A percentile compares a stretch with the other conserved stretches of the same genome.
Conservation (phyloP, 306 rosid species). For the Cucurbita argyrosperma region DNA sequence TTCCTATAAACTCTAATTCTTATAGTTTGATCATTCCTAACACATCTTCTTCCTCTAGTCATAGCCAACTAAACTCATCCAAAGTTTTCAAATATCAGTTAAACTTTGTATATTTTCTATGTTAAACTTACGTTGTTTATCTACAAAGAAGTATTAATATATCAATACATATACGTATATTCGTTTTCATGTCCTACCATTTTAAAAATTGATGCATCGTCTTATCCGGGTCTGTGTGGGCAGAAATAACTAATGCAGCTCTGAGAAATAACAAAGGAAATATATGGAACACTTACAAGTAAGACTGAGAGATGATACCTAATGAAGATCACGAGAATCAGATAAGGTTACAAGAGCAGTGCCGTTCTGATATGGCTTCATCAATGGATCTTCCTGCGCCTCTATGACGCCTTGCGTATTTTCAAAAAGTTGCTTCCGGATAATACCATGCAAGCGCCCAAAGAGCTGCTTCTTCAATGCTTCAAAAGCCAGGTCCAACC, state of each 20-base stretch:
- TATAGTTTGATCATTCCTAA: too few relatives aligned
- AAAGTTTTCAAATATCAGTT: not conserved
- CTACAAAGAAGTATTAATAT: not conserved
- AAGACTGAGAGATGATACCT: slow-evolving; percentile 9
- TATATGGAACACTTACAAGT: slow-evolving; percentile 13
- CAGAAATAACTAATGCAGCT: not conserved
- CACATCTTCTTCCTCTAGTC: too few relatives aligned
- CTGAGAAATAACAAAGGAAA: not conserved
- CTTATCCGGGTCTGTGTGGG: not conserved
- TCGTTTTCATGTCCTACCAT: too few relatives aligned
- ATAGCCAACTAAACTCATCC: too few relatives aligned
- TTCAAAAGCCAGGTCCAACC: slow-evolving; percentile 50
- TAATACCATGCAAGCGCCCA: slow-evolving; percentile 46
- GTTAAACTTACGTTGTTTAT: not conserved
- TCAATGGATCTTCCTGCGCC: slow-evolving; percentile 16
- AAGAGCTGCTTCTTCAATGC: slow-evolving; percentile 64
- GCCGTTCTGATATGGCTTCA: slow-evolving; percentile 18
- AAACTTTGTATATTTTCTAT: not conserved
- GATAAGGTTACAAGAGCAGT: slow-evolving; percentile 13
- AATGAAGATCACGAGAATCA: slow-evolving; percentile 14
- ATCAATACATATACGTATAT: not conserved
- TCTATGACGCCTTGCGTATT: slow-evolving; percentile 15
- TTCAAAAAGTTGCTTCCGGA: slow-evolving; percentile 40
- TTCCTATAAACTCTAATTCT: too few relatives aligned
- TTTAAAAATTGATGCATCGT: too few relatives aligned